phyloP scores from a whole-genome alignment of 306 rosid species.

The Morella rubra region DNA sequence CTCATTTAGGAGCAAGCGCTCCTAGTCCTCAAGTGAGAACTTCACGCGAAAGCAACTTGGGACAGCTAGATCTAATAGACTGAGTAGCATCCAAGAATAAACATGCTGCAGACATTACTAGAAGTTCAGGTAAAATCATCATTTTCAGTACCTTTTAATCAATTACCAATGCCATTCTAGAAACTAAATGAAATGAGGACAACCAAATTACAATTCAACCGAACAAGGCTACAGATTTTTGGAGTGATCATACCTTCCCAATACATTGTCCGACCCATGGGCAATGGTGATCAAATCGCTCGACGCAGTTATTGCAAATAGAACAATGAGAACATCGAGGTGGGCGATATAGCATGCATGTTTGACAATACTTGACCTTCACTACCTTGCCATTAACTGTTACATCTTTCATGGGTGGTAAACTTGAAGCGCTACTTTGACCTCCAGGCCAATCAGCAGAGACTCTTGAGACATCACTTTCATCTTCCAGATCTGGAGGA shows the following conservation, averaged over 20 bases:
- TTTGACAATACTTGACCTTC: conserved; percentile 67
- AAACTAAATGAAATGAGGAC: neutral
- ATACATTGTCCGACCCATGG: conserved; percentile 94
- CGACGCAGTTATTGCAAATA: conserved; percentile 73
- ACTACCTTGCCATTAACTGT: conserved; percentile 51
- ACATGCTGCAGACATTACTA: neutral
- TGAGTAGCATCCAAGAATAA: neutral
- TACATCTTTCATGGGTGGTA: conserved; percentile 60
- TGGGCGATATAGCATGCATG: conserved; percentile 78
- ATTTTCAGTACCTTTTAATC: neutral
- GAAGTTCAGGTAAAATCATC: neutral
- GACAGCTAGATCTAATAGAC: neutral
- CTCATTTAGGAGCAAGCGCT: neutral
- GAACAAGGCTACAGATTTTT: neutral
- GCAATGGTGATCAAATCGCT: conserved; percentile 90
- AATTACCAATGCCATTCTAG: neutral
- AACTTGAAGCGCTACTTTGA: conserved; percentile 29
- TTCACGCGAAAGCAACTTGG: neutral
- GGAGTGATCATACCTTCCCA: conserved; percentile 55
- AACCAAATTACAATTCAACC: neutral
- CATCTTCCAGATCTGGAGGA: conserved; percentile 60
- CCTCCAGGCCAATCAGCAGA: conserved; percentile 40
- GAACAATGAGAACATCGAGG: conserved; percentile 83
- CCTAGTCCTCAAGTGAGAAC: neutral
- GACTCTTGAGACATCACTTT: conserved; percentile 27